Evolutionary conservation across 768 basidiomycete species (phyloP).

Genomic region (Tricholoma terreum): DNA sequence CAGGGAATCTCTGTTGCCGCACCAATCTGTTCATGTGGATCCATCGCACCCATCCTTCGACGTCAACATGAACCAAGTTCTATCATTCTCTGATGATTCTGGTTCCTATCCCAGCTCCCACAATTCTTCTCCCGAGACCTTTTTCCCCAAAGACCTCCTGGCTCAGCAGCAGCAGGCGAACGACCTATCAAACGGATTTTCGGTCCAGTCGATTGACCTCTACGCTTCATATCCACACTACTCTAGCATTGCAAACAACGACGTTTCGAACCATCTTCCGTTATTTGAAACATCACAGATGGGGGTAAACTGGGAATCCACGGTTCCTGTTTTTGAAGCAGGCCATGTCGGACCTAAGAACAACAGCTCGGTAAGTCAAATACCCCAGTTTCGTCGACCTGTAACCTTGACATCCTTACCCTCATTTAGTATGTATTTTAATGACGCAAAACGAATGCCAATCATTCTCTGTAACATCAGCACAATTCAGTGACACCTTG

Average conservation of each 20-base stretch:
- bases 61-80: constrained; percentile 28
- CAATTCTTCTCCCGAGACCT: neutral
- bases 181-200: constrained; percentile 12
- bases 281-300: constrained; percentile 29
- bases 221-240: constrained; percentile 28
- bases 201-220: constrained; percentile 14
- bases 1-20: constrained; percentile 21
- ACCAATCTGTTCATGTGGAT: constrained; percentile 17
- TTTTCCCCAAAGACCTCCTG: constrained; percentile 6
- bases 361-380: constrained; percentile 8
- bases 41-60: constrained; percentile 29
- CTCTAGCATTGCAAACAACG: constrained; percentile 25
- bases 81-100: constrained; percentile 29
- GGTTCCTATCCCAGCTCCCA: constrained; percentile 19
- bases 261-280: constrained; percentile 29
- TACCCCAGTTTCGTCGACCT: neutral
- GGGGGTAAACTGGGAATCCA: constrained; percentile 28
- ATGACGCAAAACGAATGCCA: neutral
- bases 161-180: constrained; percentile 1
- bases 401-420: neutral
- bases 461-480: neutral
- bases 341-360: constrained; percentile 19
- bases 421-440: constrained; percentile 4
- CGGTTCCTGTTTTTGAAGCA: constrained; percentile 20
- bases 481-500: neutral